Evolutionary conservation across 768 basidiomycete genomes (phyloP).

Genomic region (Panaeolus papilionaceus): DNA sequence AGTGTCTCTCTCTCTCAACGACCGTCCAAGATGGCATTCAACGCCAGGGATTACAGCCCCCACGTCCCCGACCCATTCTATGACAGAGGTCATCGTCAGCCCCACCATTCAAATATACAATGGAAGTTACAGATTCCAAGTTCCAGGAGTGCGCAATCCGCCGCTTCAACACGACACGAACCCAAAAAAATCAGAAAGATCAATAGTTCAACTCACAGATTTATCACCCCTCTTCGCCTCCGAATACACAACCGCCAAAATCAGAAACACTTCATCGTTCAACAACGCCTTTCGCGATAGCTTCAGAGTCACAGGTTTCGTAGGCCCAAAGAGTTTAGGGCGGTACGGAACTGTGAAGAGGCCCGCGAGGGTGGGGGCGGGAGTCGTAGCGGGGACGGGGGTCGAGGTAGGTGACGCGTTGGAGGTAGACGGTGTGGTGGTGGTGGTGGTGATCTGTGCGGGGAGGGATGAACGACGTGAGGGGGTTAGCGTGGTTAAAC

Average conservation of each 20-base stretch:
- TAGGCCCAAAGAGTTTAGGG: conserved; percentile 55
- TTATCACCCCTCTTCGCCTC: conserved; percentile 46
- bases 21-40: no score
- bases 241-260: conserved; percentile 45
- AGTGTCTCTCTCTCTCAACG: no score
- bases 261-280: conserved; percentile 47
- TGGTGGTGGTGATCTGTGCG: not conserved
- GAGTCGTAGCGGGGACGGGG: no score
- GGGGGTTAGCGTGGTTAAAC: not conserved
- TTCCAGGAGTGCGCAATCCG: no score
- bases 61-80: not conserved
- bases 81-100: no score
- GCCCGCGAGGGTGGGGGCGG: conserved; percentile 26
- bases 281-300: conserved; percentile 46
- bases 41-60: not conserved
- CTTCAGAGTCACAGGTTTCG: conserved; percentile 44
- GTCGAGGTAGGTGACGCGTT: no score
- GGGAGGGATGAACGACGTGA: not conserved
- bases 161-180: not conserved
- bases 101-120: no score
- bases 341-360: conserved; percentile 45
- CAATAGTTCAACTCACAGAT: conserved; percentile 34
- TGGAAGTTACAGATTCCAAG: no score
- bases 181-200: not conserved
- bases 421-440: not conserved